Evolutionary conservation across 768 basidiomycete genomes (phyloP), one percentile per base, ranked within the genome.

Genomic region (Podaxis sp.): DNA sequence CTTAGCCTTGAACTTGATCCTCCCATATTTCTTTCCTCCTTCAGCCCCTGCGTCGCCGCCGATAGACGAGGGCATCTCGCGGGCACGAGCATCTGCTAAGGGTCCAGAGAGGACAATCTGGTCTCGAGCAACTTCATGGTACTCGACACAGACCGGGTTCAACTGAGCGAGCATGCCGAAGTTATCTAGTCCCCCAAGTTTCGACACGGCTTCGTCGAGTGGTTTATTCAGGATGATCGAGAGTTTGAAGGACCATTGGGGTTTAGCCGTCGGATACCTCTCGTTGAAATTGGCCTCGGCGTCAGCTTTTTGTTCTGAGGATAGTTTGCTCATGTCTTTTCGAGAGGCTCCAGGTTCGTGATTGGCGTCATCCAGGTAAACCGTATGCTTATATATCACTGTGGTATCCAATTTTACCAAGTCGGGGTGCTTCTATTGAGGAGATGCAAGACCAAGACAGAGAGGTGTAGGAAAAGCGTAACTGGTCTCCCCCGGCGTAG

Each of bases 111-210:
- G 11, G 37, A 46, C 28, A 51, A 59, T 22, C 33, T 44, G 24
- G 3, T 59, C 58, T 1, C 58, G 48, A 17, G 28, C 58, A 24
- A 50, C 22, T 22, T 59, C 58, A 1, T 5, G 38, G 51, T 38
- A 59, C 22, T 59, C 58, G 48, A 59, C 2, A 40, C 58, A 59
- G 46, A 59, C 48, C 7, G 58, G 58, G 15, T 59, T 59, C 49
- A 59, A 6, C 58, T 11, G 36, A 28, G 30, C 40, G 6, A 50
- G 33, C 12, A 6, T 51, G 37, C 36, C 58, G 3, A 59, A 51
- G 22, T 50, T 50, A 26, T 59, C 58, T 11, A 51, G 33, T 13
- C 48, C 33, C 37, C 58, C 58, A 4, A 59, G 48, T 24, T 51
- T 51, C 3, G 48, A 24, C 2, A 37, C 33, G 4, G 51, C 58